Evolutionary conservation across 805 yeast species (phyloP), one percentile per base, ranked within the genome.

Genomic region (Wickerhamomyces chaumierensis): DNA sequence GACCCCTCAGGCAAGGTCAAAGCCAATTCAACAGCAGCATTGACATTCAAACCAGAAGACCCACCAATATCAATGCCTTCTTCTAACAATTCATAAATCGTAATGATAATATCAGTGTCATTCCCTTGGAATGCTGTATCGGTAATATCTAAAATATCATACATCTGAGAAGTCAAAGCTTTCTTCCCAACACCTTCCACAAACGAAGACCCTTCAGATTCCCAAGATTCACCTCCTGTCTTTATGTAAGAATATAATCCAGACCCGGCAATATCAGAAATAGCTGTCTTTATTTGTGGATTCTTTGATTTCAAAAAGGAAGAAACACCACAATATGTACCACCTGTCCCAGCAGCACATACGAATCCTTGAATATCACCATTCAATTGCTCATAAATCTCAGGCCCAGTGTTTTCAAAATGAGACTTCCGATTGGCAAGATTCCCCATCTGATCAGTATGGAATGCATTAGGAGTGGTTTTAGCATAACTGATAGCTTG

Each of bases 231-330:
- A 25, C 56, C 56, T 14, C 37, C 31, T 3, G 44, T 33, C 6
- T 41, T 47, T n/a, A 51, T 39, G 27, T 39, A 51, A 3, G 48
- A 43, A 17, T 46, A 45, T 14, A 84, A 61, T 0, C 94, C 94
- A 7, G 84, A 75, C 0, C 94, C 94, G 46, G 78, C 87, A 1
- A 90, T 88, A 54, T 83, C 94, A 1, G 94, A 87, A 28, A 83
- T 60, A 15, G 79, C 63, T 2, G 77, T 65, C 35, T 58, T 60
- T 1, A 76, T 49, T 0, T 51, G 34, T 0, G 67, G 56, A 31
- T 61, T 47, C 32, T 58, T 47, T 47, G 69, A 76, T 49, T 73
- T 80, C 46, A 83, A 66, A 55, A 62, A 84, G 41, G 63, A 61
- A 3, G 86, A 68, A 33, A 79, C 78, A 34, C 94, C 94, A 17